Percentiles rank a stretch among this genome's conserved stretches.
Evolutionary conservation across 768 basidiomycete genomes (phyloP).

Genomic region (Leucocoprinus birnbaumii): DNA sequence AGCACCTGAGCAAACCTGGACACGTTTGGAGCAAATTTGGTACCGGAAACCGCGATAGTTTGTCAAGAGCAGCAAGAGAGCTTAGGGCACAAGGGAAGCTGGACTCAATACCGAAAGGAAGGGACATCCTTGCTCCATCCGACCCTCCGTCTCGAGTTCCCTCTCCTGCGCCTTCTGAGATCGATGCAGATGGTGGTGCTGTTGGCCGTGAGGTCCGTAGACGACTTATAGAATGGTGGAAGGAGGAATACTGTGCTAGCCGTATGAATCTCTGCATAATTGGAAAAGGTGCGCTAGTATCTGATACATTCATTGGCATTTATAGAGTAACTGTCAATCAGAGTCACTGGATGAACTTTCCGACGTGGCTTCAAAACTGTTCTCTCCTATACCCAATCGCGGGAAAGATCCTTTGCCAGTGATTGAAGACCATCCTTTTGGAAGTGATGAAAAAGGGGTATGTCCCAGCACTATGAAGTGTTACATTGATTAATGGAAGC

Average conservation of each 20-base stretch:
- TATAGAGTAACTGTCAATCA: constrained; percentile 20
- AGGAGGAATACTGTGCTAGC: constrained; percentile 74
- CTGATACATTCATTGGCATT: neutral
- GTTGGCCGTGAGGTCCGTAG: constrained; percentile 80
- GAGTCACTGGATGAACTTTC: constrained; percentile 77
- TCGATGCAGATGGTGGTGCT: constrained; percentile 71
- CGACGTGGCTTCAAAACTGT: constrained; percentile 56
- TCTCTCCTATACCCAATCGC: constrained; percentile 71
- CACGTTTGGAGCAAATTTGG: constrained; percentile 94
- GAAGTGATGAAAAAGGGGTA: constrained; percentile 68
- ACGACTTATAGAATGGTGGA: constrained; percentile 84
- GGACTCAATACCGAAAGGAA: constrained; percentile 12
- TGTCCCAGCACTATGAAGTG: constrained; percentile 23
- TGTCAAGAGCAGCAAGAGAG: constrained; percentile 59
- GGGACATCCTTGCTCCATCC: constrained; percentile 36
- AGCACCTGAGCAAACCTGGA: constrained; percentile 73
- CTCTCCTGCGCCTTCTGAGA: constrained; percentile 33
- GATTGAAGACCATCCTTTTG: constrained; percentile 74
- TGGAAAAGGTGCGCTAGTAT: constrained; percentile 59
- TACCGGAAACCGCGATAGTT: constrained; percentile 76
- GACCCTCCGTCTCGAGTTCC: constrained; percentile 38
- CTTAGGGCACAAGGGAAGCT: constrained; percentile 49
- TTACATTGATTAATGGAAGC: neutral
- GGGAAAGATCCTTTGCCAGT: constrained; percentile 57
- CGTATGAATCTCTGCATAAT: constrained; percentile 79